Conservation (phyloP, 2,329 filamentous ascomycete species). For the Rutstroemia sp. region DNA sequence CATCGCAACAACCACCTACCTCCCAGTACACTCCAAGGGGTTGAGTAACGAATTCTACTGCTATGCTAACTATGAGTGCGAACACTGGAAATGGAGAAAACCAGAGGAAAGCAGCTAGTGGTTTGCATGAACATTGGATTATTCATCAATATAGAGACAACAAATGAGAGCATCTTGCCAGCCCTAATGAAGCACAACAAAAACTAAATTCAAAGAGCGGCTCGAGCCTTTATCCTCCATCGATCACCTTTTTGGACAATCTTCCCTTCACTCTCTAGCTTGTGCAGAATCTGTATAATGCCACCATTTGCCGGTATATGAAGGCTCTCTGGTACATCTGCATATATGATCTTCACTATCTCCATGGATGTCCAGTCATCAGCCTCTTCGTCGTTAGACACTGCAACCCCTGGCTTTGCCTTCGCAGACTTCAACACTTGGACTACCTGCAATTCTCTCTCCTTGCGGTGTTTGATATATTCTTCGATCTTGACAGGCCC, state of each 20-base stretch:
- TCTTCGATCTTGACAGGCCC: conserved; percentile 66
- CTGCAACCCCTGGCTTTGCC: conserved; percentile 21
- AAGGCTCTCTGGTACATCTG: conserved; percentile 66
- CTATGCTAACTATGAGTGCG: conserved; percentile 70
- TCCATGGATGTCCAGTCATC: conserved; percentile 64
- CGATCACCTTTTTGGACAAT: conserved; percentile 39
- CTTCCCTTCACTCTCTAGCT: conserved; percentile 68
- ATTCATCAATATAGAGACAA: not conserved
- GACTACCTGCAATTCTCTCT: conserved; percentile 73
- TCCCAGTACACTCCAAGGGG: conserved; percentile 61
- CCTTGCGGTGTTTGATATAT: conserved; percentile 74
- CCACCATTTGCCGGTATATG: conserved; percentile 71
- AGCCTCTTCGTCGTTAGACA: conserved; percentile 17
- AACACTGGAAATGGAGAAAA: conserved; percentile 37
- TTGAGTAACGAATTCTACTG: conserved; percentile 76
- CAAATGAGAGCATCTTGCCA: not conserved
- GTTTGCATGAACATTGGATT: not conserved
- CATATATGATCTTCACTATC: conserved; percentile 83
- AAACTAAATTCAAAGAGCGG: conserved; percentile 32
- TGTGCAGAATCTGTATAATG: conserved; percentile 69
- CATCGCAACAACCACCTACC: conserved; percentile 54
- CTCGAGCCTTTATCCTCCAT: conserved; percentile 39
- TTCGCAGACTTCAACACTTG: conserved; percentile 47
- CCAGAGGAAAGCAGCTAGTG: not conserved
- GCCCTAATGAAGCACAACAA: not conserved